Base-by-base conservation (phyloP, 345 rosid genomes). In the Diplotaxis tenuifolia region DNA sequence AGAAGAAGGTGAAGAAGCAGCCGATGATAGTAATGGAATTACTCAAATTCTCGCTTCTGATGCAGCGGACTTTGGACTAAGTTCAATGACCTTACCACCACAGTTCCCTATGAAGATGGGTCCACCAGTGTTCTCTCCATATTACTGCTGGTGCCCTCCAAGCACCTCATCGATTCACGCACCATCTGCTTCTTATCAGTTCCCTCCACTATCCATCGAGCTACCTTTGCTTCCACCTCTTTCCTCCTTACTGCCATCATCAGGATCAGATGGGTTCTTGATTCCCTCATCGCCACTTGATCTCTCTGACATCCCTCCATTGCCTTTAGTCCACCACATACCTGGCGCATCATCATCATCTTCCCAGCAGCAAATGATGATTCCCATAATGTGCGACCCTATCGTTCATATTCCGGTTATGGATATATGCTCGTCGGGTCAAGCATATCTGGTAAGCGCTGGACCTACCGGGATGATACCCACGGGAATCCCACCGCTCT, bases 341-440 rank as follows among this genome's bases (percentile, higher is more conserved):
- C 96, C 90, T 2, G 74, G 81, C 8, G 80, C 79, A 55, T 75
- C 64, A 18, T 59, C 64, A 4, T 63, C 75, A 15, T n/a, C 50
- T 14, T 42, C 50, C 50, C 50, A 42, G 50, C 75, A 76, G 55
- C 92, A 86, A 81, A 90, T 84, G 75, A 79, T 92, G 59, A 92
- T 95, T 65, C 98, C 99, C 31, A 76, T 92, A 27, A 90, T 96
- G 64, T 92, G 99, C 7, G 99, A 96, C 55, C 87, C 99, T 1
- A 92, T 96, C 47, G 97, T 96, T 69, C 99, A 96, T 42, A 71
- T 92, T 38, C 99, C 99, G 0, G 86, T 90, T 8, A 87, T 96
- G 10, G 96, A 92, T 82, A 82, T 92, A 69, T 95, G 89, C 84
- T 95, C 99, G 4, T 87, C 97, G 3, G 99, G 98, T 64, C 99